A percentile compares a stretch with the other conserved stretches of the same genome.
Evolutionary conservation across 75 land plant genomes (phyloP).

Genomic region (Isoetes taiwanensis): DNA sequence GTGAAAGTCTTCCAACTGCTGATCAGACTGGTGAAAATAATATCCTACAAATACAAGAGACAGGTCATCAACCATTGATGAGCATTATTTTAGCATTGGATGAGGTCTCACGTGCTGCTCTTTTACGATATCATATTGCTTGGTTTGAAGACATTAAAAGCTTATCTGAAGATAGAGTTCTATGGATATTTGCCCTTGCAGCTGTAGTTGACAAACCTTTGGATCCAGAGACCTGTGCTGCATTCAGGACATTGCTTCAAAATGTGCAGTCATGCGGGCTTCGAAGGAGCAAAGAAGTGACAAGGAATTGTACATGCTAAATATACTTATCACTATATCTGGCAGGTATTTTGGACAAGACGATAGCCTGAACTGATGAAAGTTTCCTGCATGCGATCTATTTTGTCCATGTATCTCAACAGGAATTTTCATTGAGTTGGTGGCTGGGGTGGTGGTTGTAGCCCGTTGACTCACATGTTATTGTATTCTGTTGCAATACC

Average conservation of each 20-base stretch:
- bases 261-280: constrained; percentile 49
- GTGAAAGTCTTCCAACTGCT: too few relatives aligned
- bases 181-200: constrained; percentile 80
- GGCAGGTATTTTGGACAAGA: neutral
- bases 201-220: constrained; percentile 64
- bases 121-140: constrained; percentile 40
- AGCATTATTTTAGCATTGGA: constrained; percentile 45
- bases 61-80: constrained; percentile 30
- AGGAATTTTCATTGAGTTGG: too few relatives aligned
- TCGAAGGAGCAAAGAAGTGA: constrained; percentile 30
- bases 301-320: constrained; percentile 73
- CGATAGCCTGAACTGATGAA: too few relatives aligned
- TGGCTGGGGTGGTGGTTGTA: too few relatives aligned
- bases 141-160: constrained; percentile 28
- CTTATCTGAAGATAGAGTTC: constrained; percentile 32
- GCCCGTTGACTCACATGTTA: too few relatives aligned
- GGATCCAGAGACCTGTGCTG: constrained; percentile 66
- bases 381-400: too few relatives aligned
- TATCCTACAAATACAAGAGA: too few relatives aligned
- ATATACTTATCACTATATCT: constrained; percentile 43
- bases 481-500: too few relatives aligned
- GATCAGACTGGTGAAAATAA: too few relatives aligned
- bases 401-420: too few relatives aligned
- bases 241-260: constrained; percentile 31
- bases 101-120: constrained; percentile 43